Conservation (phyloP, 106 monocot genomes). For the Cymbidium sinense region DNA sequence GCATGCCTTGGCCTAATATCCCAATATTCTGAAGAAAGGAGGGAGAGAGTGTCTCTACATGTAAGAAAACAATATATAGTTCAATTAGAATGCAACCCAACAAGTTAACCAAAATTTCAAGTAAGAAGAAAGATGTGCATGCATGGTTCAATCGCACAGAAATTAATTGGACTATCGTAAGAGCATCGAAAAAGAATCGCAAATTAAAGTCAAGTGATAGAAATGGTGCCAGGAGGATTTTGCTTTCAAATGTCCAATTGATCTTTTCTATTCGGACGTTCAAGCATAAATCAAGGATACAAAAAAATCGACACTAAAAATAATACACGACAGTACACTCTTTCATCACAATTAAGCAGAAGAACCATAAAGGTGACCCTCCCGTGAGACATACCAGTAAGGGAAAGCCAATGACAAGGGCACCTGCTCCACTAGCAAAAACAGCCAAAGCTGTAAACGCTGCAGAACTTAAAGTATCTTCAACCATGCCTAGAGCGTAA, state of each 20-base stretch:
- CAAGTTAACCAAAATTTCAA: not conserved
- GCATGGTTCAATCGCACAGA: not conserved
- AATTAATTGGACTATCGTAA: not conserved
- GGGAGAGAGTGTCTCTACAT: not conserved
- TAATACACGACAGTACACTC: not conserved
- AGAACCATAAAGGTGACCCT: not conserved
- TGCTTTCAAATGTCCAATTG: not conserved
- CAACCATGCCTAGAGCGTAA: conserved; percentile 68
- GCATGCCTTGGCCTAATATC: not conserved
- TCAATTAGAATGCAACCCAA: no score
- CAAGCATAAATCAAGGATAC: not conserved
- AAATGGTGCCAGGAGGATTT: not conserved
- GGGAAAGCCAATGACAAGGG: conserved; percentile 87
- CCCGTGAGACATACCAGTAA: conserved; percentile 38
- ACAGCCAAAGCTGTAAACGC: conserved; percentile 60
- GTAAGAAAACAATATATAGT: no score
- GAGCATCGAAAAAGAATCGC: not conserved
- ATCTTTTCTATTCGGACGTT: not conserved
- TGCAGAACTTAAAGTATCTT: conserved; percentile 58
- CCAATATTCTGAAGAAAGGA: not conserved
- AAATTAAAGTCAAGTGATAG: not conserved
- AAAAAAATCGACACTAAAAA: not conserved
- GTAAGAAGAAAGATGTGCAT: not conserved
- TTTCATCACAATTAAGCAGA: not conserved
- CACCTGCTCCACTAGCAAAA: conserved; percentile 74